A percentile compares a stretch with the other conserved stretches of the same genome.
These are phyloP conservation scores for Ambrosiella xylebori DNA, from an alignment of 2,329 filamentous ascomycete genomes.

Conservation along the genomic window DNA sequence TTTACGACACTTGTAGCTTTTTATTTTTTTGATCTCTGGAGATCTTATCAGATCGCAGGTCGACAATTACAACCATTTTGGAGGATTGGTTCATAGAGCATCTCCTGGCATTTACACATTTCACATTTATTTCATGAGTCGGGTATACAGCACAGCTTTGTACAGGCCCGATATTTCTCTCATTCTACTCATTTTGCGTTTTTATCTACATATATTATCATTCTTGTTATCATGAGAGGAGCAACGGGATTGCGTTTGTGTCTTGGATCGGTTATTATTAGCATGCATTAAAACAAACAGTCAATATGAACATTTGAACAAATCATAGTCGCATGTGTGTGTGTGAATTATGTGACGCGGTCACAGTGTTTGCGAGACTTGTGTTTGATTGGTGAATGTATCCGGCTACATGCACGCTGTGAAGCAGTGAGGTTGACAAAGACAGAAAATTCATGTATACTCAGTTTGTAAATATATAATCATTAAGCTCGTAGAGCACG, in stretches of 20 bases:
- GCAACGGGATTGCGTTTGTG: not conserved
- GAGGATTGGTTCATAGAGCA: not conserved
- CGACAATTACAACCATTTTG: not conserved
- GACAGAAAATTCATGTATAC: not conserved
- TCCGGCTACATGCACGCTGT: no score
- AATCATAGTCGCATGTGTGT: not conserved
- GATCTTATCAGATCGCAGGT: conserved; percentile 1
- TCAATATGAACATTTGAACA: not conserved
- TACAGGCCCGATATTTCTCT: not conserved
- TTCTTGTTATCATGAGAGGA: not conserved
- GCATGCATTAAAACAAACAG: not conserved
- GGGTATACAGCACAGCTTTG: not conserved
- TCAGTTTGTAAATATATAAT: not conserved
- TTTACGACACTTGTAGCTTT: not conserved
- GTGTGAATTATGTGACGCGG: not conserved
- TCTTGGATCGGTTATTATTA: not conserved
- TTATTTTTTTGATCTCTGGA: not conserved
- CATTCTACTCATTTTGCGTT: not conserved
- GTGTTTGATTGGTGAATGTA: not conserved
- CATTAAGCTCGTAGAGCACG: not conserved
- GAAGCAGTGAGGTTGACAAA: not conserved
- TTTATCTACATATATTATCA: not conserved
- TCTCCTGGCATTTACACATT: not conserved
- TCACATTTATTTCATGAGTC: not conserved
- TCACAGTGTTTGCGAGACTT: not conserved